Evolutionary conservation across 768 basidiomycete species (phyloP).

Genomic region (Leccinum disarticulatum): DNA sequence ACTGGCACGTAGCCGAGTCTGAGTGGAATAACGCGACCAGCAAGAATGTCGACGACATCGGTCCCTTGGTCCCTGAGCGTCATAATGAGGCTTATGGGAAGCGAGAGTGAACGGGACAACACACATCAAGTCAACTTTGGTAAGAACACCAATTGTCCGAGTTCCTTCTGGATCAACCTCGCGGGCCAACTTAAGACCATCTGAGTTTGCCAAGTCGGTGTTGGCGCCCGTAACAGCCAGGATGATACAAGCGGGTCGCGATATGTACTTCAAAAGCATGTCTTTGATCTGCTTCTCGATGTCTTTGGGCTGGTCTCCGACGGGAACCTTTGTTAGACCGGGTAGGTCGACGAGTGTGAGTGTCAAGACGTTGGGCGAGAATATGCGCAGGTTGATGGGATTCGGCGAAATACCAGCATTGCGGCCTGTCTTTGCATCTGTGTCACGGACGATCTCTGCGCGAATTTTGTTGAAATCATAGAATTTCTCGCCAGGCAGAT

Average conservation of each 20-base stretch:
- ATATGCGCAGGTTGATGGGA: slow-evolving; percentile 97
- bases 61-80: slow-evolving; percentile 86
- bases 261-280: slow-evolving; percentile 94
- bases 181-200: slow-evolving; percentile 92
- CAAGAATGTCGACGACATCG: slow-evolving; percentile 98
- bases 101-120: slow-evolving; percentile 32
- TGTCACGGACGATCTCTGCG: slow-evolving; percentile 94
- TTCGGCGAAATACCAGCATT: slow-evolving; percentile 97
- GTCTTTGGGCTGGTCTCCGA: slow-evolving; percentile 94
- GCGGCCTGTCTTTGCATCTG: slow-evolving; percentile 97
- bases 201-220: slow-evolving; percentile 97
- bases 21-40: slow-evolving; percentile 93
- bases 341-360: slow-evolving; percentile 97
- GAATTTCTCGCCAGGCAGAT: slow-evolving; percentile 95
- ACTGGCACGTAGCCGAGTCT: slow-evolving; percentile 98
- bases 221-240: slow-evolving; percentile 96
- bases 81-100: slow-evolving; percentile 6
- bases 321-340: slow-evolving; percentile 92
- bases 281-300: slow-evolving; percentile 98
- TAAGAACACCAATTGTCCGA: slow-evolving; percentile 96
- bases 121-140: slow-evolving; percentile 97
- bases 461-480: slow-evolving; percentile 97
- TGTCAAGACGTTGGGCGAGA: slow-evolving; percentile 95
- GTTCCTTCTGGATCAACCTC: slow-evolving; percentile 97
- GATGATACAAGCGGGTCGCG: slow-evolving; percentile 93